Conservation (phyloP, 1,284 basidiomycete genomes). For the Puccinia coronata region DNA sequence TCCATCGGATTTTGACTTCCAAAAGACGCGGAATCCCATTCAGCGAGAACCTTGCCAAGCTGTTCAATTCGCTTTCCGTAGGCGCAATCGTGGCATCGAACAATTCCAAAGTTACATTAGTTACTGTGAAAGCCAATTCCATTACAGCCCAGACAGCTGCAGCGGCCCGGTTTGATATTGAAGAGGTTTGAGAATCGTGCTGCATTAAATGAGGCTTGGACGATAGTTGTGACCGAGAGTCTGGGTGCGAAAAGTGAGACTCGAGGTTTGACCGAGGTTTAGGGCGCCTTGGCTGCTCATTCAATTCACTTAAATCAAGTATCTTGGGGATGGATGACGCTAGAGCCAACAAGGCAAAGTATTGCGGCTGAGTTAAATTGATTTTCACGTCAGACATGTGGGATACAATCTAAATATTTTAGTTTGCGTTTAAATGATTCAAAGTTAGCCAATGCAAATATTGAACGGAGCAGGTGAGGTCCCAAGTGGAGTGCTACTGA, state of each 20-base stretch:
- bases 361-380: constrained; percentile 87
- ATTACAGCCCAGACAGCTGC: constrained; percentile 67
- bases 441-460: constrained; percentile 65
- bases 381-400: constrained; percentile 87
- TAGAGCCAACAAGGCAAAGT: constrained; percentile 73
- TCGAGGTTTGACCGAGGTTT: neutral
- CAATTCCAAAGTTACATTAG: constrained; percentile 80
- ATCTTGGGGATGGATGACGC: constrained; percentile 75
- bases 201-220: neutral
- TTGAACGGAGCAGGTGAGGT: constrained; percentile 85
- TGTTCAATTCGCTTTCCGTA: constrained; percentile 70
- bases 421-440: neutral
- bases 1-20: constrained; percentile 81
- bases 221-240: neutral
- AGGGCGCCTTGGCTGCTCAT: constrained; percentile 18
- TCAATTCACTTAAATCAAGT: constrained; percentile 59
- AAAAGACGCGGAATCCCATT: constrained; percentile 79
- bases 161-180: constrained; percentile 65
- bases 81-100: constrained; percentile 72
- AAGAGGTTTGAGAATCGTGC: constrained; percentile 3
- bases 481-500: constrained; percentile 63
- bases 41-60: constrained; percentile 82
- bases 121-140: constrained; percentile 75
- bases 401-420: constrained; percentile 65
- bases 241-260: neutral